Evolutionary conservation across 768 basidiomycete species (phyloP), one percentile per base, ranked within the genome.

Genomic region (Rhizopogon roseolus): DNA sequence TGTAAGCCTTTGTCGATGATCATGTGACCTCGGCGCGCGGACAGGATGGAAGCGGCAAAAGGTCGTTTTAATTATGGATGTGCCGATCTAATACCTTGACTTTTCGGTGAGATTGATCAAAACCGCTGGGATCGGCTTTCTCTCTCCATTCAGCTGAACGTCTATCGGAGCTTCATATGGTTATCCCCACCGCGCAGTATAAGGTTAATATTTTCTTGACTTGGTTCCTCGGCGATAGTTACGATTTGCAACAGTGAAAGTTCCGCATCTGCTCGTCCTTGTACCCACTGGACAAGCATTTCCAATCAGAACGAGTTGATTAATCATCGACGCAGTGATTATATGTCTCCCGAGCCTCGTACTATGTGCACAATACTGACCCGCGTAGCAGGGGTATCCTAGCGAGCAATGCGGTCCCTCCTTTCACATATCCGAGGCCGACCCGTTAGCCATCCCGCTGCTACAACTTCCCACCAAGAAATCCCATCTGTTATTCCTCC

Each of bases 351-450:
- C 45, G 32, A 48, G 32, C 6, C 19, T 48, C 19, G 11, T 22
- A 22, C 22, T 22, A 14, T 34, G 34, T 16, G 19, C 4, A 13
- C 13, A 2, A 32, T 14, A 22, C 45, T 48, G 32, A 48, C 17
- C 14, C 11, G 8, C 19, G 14, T 48, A 34, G 45, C 32, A 48
- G 45, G 17, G 32, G 7, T 22, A 16, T 48, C 19, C 34, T 48
- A 17, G 13, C 45, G 55, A 62, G 59, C 58, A 25, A 60, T 73
- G 63, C 63, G 62, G 32, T 62, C 64, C 11, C 56, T 73, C 29
- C 50, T 76, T 45, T 60, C 68, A 16, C 71, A 72, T 41, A 52
- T 76, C 29, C 70, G 70, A 14, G 61, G 55, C 37, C 54, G 59
- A 38, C 62, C 57, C 39, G 61, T 57, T 54, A 64, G 62, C 49